These are phyloP conservation scores for Waltergamsia citrina DNA, from an alignment of 2,329 filamentous ascomycete genomes.

Conservation along the genomic window DNA sequence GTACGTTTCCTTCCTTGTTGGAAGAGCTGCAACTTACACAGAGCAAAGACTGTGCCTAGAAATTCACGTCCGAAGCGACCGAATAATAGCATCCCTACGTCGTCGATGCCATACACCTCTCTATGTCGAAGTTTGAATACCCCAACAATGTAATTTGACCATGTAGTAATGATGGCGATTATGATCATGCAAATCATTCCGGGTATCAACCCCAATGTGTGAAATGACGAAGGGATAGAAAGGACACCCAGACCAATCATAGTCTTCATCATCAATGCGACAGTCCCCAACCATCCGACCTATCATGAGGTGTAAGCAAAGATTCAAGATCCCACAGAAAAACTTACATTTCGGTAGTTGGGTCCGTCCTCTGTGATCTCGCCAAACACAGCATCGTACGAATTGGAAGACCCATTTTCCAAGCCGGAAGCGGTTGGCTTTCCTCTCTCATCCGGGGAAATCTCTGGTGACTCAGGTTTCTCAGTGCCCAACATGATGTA, in stretches of 20 bases:
- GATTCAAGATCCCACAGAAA: not conserved
- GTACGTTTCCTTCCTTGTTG: no score
- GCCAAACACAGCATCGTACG: constrained; percentile 1
- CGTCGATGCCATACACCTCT: constrained; percentile 43
- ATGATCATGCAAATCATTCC: constrained; percentile 2
- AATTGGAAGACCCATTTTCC: no score
- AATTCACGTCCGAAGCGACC: constrained; percentile 33
- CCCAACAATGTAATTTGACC: constrained; percentile 16
- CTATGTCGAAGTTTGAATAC: constrained; percentile 40
- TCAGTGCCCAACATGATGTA: no score
- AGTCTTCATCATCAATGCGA: constrained; percentile 19
- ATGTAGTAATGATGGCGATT: constrained; percentile 1
- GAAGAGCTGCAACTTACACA: no score
- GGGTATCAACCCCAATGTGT: constrained; percentile 3
- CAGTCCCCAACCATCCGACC: constrained; percentile 33
- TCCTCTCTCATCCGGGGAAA: no score
- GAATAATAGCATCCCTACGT: constrained; percentile 40
- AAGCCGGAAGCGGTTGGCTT: no score
- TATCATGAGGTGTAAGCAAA: no score
- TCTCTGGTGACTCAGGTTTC: no score
- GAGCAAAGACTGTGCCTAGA: constrained; percentile 22
- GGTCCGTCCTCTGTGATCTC: constrained; percentile 1
- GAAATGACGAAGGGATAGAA: constrained; percentile 3
- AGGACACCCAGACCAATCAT: constrained; percentile 5
- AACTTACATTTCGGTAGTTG: constrained; percentile 9